A percentile compares a stretch with the other conserved stretches of the same genome.
Conservation (phyloP, 768 basidiomycete genomes). For the Trametes coccinea region DNA sequence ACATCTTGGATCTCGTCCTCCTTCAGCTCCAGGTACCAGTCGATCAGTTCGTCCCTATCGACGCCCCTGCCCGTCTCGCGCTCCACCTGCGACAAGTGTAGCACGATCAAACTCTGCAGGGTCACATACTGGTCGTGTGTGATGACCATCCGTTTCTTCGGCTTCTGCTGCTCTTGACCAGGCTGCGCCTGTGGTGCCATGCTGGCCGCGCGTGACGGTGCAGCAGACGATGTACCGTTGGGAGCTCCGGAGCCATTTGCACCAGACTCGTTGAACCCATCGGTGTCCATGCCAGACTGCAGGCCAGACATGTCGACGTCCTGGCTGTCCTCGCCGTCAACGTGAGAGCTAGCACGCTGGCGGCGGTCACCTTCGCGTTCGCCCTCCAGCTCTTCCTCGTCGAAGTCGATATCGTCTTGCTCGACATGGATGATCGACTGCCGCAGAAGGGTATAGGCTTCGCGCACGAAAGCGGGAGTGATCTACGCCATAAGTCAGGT, state of each 20-base stretch:
- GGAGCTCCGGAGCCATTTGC: constrained; percentile 33
- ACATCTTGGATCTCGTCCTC: constrained; percentile 82
- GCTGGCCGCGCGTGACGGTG: constrained; percentile 28
- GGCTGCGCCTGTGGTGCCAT: constrained; percentile 16
- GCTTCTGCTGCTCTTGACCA: constrained; percentile 33
- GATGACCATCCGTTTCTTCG: constrained; percentile 83
- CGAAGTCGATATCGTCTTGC: constrained; percentile 97
- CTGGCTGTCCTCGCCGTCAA: constrained; percentile 47
- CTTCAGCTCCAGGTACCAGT: constrained; percentile 93
- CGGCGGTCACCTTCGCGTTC: constrained; percentile 46
- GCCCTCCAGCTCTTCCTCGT: constrained; percentile 79
- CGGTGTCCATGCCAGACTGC: constrained; percentile 50
- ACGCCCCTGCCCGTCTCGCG: constrained; percentile 72
- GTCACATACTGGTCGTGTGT: constrained; percentile 95
- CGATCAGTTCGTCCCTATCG: constrained; percentile 88
- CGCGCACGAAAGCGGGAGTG: constrained; percentile 89
- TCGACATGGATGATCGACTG: constrained; percentile 99
- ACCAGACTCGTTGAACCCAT: constrained; percentile 39
- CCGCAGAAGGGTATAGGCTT: constrained; percentile 89
- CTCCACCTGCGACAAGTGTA: constrained; percentile 80
- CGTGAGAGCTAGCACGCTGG: constrained; percentile 31
- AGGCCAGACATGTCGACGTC: constrained; percentile 65
- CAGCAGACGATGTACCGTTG: constrained; percentile 24
- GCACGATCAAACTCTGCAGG: constrained; percentile 83
- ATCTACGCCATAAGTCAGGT: constrained; percentile 52